phyloP scores from a whole-genome alignment of 1,139 yeast species.

The Petasospora rhodanensis region DNA sequence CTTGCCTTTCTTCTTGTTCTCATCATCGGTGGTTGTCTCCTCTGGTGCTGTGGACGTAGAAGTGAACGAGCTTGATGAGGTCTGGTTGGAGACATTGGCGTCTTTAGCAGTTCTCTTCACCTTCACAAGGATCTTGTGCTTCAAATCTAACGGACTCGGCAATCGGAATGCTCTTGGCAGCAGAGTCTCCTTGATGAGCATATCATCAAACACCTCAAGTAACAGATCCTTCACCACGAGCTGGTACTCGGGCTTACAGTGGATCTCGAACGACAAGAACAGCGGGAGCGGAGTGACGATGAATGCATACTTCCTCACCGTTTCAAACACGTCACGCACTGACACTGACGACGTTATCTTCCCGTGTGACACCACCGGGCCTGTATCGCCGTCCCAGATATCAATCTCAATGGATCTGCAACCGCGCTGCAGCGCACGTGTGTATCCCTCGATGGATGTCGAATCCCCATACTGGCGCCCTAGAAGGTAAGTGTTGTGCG shows the following conservation, averaged over 20 bases:
- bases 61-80: conserved; percentile 24
- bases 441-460: conserved; percentile 87
- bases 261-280: conserved; percentile 81
- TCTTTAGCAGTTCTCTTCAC: conserved; percentile 53
- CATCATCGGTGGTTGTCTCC: conserved; percentile 13
- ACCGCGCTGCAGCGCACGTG: conserved; percentile 84
- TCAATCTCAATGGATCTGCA: conserved; percentile 93
- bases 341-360: conserved; percentile 74
- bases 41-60: conserved; percentile 21
- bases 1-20: conserved; percentile 6
- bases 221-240: conserved; percentile 47
- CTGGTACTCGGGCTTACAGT: conserved; percentile 69
- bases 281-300: conserved; percentile 79
- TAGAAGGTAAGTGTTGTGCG: conserved; percentile 87
- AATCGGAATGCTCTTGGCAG: conserved; percentile 29
- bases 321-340: conserved; percentile 62
- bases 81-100: background rate
- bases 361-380: conserved; percentile 91
- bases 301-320: conserved; percentile 81
- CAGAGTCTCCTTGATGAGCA: conserved; percentile 45
- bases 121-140: conserved; percentile 67
- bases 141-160: conserved; percentile 72
- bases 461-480: conserved; percentile 83
- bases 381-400: conserved; percentile 84
- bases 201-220: conserved; percentile 53